Conservation (phyloP, 148 eudicot genomes). For the Cornus florida region DNA sequence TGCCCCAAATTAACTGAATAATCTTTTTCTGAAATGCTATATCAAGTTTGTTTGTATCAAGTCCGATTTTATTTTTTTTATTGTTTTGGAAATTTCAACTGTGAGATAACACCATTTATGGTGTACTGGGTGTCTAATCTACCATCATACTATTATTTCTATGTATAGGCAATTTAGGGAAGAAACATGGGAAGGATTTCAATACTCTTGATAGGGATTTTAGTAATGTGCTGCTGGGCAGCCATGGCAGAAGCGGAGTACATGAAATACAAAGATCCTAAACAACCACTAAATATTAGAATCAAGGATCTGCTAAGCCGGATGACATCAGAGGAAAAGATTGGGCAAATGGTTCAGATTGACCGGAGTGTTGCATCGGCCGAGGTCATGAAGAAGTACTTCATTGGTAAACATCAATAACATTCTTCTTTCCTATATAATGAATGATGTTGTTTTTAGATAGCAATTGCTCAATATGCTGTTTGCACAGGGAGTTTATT, state of each 20-base stretch:
- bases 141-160: background rate
- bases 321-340: slow-evolving; percentile 72
- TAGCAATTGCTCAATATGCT: background rate
- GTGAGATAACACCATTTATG: background rate
- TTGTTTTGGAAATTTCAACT: background rate
- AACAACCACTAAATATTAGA: slow-evolving; percentile 44
- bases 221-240: slow-evolving; percentile 25
- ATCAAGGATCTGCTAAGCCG: slow-evolving; percentile 55
- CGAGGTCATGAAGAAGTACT: slow-evolving; percentile 61
- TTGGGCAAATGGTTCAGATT: slow-evolving; percentile 81
- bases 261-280: slow-evolving; percentile 66
- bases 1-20: background rate
- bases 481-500: slow-evolving; percentile 27
- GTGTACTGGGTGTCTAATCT: background rate
- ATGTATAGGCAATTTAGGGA: background rate
- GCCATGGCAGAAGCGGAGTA: slow-evolving; percentile 40
- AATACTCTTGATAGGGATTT: slow-evolving; percentile 1
- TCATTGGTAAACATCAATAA: slow-evolving; percentile 42
- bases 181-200: slow-evolving; percentile 24
- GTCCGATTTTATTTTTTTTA: background rate
- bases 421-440: background rate
- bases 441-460: background rate
- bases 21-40: background rate
- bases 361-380: slow-evolving; percentile 59
- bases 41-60: background rate